Evolutionary conservation across 345 rosid genomes (phyloP), one percentile per base, ranked within the genome.

Genomic region (Eucalyptus sp.): DNA sequence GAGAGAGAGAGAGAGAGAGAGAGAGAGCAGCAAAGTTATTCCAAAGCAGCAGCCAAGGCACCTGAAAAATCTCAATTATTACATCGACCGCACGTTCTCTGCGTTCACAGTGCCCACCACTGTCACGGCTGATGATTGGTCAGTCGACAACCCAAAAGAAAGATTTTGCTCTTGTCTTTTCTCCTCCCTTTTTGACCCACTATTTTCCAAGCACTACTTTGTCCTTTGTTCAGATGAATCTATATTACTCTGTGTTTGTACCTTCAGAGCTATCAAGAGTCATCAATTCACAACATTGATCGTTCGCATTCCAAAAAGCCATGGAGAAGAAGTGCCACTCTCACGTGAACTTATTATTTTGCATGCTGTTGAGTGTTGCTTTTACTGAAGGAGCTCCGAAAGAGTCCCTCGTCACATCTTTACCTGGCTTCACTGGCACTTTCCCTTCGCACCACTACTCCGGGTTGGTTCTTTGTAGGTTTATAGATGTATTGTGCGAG

Each of bases 391-490:
- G 92, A 33, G 92, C 92, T 87, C 94, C 91, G 14, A 29, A 20
- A 27, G 90, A 76, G 13, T 88, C 92, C 22, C 92, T 90, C 27
- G 46, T 93, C 86, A 89, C 91, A 13, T 41, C 52, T 41, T 33
- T 92, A 27, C 94, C 94, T 12, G 93, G 94, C 58, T 91, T 92
- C 90, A 52, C 31, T 25, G 93, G 92, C 56, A 81, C 86, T 83
- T 89, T 93, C 88, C 93, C 93, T 20, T 92, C 94, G 13, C 89
- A 83, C 83, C 83, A 76, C 83, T 76, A 37, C 83, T 76, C 48
- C 83, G 83, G 83, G 83, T 76, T 41, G 46, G 83, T 20, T 76
- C 46, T 18, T 37, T 37, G 20, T 68, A 68, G 80, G 41, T 16
- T 68, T 62, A 27, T 62, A 27, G 76, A 64, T 64, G 8, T 92